phyloP scores from a whole-genome alignment of 78 protist genomes.

The Trichosphaerium sp. region DNA sequence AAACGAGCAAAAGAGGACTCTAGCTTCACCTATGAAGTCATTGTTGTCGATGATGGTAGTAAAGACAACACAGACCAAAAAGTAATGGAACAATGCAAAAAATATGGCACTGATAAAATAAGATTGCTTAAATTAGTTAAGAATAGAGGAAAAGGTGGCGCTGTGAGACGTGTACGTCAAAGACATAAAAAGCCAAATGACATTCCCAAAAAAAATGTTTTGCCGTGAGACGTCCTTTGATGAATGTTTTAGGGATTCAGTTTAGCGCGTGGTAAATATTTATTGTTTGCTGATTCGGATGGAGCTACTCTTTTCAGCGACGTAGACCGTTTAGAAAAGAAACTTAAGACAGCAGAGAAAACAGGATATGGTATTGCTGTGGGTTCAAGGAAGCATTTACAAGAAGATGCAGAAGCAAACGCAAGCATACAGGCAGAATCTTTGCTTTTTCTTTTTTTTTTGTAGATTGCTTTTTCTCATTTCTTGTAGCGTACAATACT shows the following conservation, averaged over 20 bases:
- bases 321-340: conserved; percentile 28
- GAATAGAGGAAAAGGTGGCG: conserved; percentile 72
- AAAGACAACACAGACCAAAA: conserved; percentile 30
- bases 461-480: no score
- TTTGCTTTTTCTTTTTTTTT: not conserved
- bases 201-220: no score
- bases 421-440: not conserved
- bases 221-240: not conserved
- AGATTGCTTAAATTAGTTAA: conserved; percentile 9
- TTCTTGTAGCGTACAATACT: conserved; percentile 16
- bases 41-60: conserved; percentile 65
- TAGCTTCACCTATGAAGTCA: conserved; percentile 46
- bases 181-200: no score
- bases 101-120: conserved; percentile 7
- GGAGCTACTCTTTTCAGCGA: conserved; percentile 54
- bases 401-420: conserved; percentile 25
- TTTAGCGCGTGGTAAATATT: conserved; percentile 37
- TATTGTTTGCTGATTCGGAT: conserved; percentile 63
- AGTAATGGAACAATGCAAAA: conserved; percentile 4
- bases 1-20: not conserved
- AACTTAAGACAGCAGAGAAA: conserved; percentile 2
- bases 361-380: conserved; percentile 29
- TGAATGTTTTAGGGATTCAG: conserved; percentile 18
- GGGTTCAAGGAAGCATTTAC: conserved; percentile 61
- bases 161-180: conserved; percentile 39